Evolutionary conservation across 768 basidiomycete genomes (phyloP).

Genomic region (Pholiota molesta): DNA sequence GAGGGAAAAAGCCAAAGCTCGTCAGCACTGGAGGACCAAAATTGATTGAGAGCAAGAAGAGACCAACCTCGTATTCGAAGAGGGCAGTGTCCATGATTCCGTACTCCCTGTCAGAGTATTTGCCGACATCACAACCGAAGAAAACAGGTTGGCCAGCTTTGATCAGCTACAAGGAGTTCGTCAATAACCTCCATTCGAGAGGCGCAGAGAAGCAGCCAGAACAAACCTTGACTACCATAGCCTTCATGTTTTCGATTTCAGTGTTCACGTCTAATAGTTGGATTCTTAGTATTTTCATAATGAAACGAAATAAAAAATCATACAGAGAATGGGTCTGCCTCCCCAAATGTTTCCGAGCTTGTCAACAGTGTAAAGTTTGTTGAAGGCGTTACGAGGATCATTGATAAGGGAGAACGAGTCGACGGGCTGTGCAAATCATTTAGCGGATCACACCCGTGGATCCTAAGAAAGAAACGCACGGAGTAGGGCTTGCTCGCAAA

Average conservation of each 20-base stretch:
- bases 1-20: neutral
- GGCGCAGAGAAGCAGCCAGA: neutral
- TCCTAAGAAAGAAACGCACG: slow-evolving; percentile 36
- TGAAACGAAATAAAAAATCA: slow-evolving; percentile 29
- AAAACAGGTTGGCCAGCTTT: slow-evolving; percentile 90
- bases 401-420: slow-evolving; percentile 94
- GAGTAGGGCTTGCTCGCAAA: slow-evolving; percentile 61
- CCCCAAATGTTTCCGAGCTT: slow-evolving; percentile 94
- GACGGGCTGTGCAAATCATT: slow-evolving; percentile 43
- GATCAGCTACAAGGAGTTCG: slow-evolving; percentile 51
- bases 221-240: slow-evolving; percentile 70
- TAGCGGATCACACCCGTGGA: too few species aligned
- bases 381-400: slow-evolving; percentile 87
- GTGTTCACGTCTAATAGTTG: slow-evolving; percentile 80
- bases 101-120: slow-evolving; percentile 67
- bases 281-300: neutral
- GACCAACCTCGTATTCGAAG: slow-evolving; percentile 76
- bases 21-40: neutral
- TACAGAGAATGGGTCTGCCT: slow-evolving; percentile 82
- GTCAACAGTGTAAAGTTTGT: slow-evolving; percentile 87
- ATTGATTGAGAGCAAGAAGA: neutral
- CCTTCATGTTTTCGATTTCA: slow-evolving; percentile 78
- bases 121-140: slow-evolving; percentile 96
- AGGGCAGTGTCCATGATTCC: slow-evolving; percentile 90
- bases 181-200: neutral